Evolutionary conservation across 352 stramenopile genomes (phyloP), one percentile per base, ranked within the genome.

Genomic region (Globisporangium uncinulatum): DNA sequence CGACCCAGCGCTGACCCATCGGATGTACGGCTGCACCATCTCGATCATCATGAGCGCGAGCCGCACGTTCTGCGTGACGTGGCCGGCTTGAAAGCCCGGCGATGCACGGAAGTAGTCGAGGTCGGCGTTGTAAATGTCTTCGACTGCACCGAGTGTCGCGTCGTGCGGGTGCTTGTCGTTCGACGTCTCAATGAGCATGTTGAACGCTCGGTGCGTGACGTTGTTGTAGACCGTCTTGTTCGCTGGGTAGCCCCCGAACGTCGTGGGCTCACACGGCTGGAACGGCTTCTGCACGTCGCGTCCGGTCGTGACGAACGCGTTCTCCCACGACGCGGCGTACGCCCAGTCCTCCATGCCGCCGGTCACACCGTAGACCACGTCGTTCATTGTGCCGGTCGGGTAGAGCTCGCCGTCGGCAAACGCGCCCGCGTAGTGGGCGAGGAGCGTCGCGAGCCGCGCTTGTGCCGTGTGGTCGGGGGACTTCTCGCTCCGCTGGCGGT

Each of bases 271-370:
- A 63, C 96, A 98, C 9, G 80, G 65, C 46, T 71, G 51, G 44
- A 93, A 92, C 15, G 86, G 81, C 57, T 79, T 67, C 19, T 51
- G 31, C 10, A 19, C 59, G n/a, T 51, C 46, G 24, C 24, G 24
- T 29, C 24, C 24, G 24, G 17, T 69, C 44, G 1, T 57, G 29
- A 66, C 71, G 44, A 73, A 74, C 7, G 75, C 59, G 48, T 92
- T 92, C 54, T 96, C 85, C 89, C 89, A 97, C 20, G 83, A 95
- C 2, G 76, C 86, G 9, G 92, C 92, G 66, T 98, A 99, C 14
- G 75, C 88, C 95, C 96, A 99, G 74, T 99, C 97, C 71, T 99
- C 97, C 95, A 99, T 99, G 11, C 96, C 97, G 51, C 97, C 97
- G 1, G 87, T 79, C 20, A 99, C 96, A 24, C 88, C 91, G 66